Base-by-base conservation (phyloP, 345 rosid species). In the Citrus reticulata region DNA sequence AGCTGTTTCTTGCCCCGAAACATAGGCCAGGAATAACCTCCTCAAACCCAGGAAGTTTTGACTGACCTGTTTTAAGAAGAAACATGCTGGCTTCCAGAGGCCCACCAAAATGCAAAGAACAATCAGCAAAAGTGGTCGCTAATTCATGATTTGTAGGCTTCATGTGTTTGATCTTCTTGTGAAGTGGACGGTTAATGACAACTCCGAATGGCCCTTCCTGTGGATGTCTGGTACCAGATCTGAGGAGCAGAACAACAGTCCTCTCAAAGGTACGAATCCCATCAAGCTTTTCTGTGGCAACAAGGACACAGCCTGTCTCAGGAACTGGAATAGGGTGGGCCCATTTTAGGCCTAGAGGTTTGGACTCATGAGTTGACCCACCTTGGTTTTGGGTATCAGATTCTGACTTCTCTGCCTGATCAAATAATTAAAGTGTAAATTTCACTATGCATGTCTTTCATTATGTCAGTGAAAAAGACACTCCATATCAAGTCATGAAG, bases 241-340 rank as follows among this genome's bases (percentile, higher is more conserved):
- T 91, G 37, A 95, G 90, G 77, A 95, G 97, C 66, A 95, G 98
- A 87, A 95, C 94, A 17, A 95, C 99, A 0, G 95, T 89, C 70
- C 98, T 91, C 37, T 92, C 97, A 68, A 95, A 95, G 32, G 96
- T 86, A 61, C 87, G 87, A 40, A 92, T 87, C 61, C 97, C 96
- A 20, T 95, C 98, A 39, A 95, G 94, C 88, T 92, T 93, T 89
- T 93, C 95, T 6, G 98, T 95, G 32, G 99, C 99, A 73, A 95
- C 94, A 73, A 95, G 95, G 85, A 95, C 95, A 25, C 95, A 93
- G 29, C 98, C 99, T 6, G 93, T 88, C 88, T 95, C 99, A 42
- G 97, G 99, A 20, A 88, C 89, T 5, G 93, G 88, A 84, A 95
- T 90, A 3, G 99, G 99, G 73, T 95, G 99, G 11, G 99, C 99